Evolutionary conservation across 768 basidiomycete genomes (phyloP).

Genomic region (Termitomyces sp.): DNA sequence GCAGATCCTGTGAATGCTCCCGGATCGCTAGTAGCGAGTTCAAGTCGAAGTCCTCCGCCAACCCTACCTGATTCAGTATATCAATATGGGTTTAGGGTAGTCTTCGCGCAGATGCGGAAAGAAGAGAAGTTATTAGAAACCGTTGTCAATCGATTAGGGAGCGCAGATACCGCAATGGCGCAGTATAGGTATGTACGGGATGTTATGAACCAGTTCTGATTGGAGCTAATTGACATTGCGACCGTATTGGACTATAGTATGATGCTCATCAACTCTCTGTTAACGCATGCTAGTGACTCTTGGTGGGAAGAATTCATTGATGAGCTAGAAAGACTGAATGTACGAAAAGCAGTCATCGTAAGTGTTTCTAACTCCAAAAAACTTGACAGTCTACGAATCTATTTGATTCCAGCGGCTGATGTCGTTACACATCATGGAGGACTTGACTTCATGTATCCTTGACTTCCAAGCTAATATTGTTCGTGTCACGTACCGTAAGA

Average conservation of each 20-base stretch:
- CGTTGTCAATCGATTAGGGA: constrained; percentile 74
- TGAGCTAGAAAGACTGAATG: constrained; percentile 70
- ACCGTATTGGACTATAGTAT: constrained; percentile 47
- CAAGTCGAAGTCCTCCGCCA: constrained; percentile 49
- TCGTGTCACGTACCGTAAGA: constrained; percentile 74
- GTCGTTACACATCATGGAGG: constrained; percentile 76
- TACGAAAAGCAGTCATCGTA: constrained; percentile 79
- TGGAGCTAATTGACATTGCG: not conserved
- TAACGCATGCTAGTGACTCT: constrained; percentile 71
- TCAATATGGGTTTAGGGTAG: constrained; percentile 77
- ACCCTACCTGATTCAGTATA: constrained; percentile 68
- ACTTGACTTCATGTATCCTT: constrained; percentile 76
- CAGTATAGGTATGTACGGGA: constrained; percentile 60
- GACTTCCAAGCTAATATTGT: constrained; percentile 87
- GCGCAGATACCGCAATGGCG: constrained; percentile 81
- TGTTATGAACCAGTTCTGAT: not conserved
- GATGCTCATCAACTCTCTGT: constrained; percentile 84
- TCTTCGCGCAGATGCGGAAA: constrained; percentile 78
- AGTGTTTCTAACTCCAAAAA: constrained; percentile 21
- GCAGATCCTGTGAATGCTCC: constrained; percentile 71
- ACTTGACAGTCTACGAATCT: not conserved
- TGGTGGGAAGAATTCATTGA: constrained; percentile 77
- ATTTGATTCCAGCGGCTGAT: constrained; percentile 57
- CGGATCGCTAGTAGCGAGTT: constrained; percentile 50
- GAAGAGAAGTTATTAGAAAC: constrained; percentile 69